Evolutionary conservation across 1,284 basidiomycete species (phyloP), one percentile per base, ranked within the genome.

Genomic region (Cerioporus squamosus): DNA sequence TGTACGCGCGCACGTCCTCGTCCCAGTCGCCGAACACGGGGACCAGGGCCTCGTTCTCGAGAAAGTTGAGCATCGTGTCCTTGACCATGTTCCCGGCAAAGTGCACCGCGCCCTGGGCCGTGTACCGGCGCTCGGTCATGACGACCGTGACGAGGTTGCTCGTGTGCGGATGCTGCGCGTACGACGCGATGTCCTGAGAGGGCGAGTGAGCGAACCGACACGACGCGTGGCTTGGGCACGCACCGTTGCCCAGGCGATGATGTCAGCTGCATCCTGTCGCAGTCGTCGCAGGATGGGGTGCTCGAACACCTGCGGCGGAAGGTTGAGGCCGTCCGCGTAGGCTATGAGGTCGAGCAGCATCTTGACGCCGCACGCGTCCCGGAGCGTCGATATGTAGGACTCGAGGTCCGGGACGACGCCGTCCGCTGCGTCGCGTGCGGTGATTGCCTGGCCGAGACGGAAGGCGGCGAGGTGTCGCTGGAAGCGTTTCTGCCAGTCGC

Each of bases 291-390:
- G 59, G 17, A 66, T 62, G 10, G 73, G 72, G 29, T 69, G 60
- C 9, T 74, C 69, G 22, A 68, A 65, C 1, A 71, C 49, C 49
- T 63, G 63, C 20, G 76, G 72, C 0, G 80, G 75, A 10, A 83
- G 54, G 39, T 69, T 63, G 18, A 85, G 68, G 17, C 81, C 80
- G 47, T 81, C 80, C 0, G 79, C 75, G 59, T 84, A 78, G 60
- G 87, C 80, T 39, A 86, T 74, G 53, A 88, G 73, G 59, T 79
- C 79, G 55, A 87, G 76, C 6, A 82, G 70, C 67, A 87, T 75
- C 51, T 74, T 73, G 20, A 80, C 69, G 2, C 85, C 85, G 52
- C 79, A 80, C 49, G 79, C 73, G 39, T 82, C 76, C 24, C 80
- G 74, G 42, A 82, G 72, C 18, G 79, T 69, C 14, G 72, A 68